phyloP scores from a whole-genome alignment of 768 basidiomycete genomes.

The Leccinum aurantiacum region DNA sequence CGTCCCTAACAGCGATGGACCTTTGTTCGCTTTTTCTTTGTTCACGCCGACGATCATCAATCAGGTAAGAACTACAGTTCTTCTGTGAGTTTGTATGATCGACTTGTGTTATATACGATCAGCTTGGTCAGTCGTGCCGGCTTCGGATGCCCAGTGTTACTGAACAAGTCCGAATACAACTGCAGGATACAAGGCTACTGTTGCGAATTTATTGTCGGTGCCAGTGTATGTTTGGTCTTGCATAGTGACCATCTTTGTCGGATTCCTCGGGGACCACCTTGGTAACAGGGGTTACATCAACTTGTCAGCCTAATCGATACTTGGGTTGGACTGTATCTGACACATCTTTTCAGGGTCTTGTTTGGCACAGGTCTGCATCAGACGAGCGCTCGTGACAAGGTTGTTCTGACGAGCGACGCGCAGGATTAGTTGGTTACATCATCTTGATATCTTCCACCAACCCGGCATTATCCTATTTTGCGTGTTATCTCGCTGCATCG shows the following conservation, averaged over 20 bases:
- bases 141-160: background rate
- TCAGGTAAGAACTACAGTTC: constrained; percentile 42
- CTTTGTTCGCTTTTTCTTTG: constrained; percentile 53
- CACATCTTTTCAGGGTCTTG: constrained; percentile 22
- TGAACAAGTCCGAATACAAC: background rate
- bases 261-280: constrained; percentile 60
- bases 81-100: background rate
- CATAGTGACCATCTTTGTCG: constrained; percentile 60
- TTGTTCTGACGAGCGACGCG: constrained; percentile 2
- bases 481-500: constrained; percentile 69
- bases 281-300: constrained; percentile 61
- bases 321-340: constrained; percentile 6
- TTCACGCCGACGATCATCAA: constrained; percentile 47
- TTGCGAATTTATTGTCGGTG: constrained; percentile 72
- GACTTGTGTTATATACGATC: background rate
- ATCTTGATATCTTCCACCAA: constrained; percentile 61
- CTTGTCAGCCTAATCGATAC: constrained; percentile 41
- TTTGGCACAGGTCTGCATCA: constrained; percentile 32
- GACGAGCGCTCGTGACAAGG: background rate
- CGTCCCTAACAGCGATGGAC: constrained; percentile 42
- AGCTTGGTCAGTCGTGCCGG: constrained; percentile 21
- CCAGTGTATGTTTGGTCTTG: constrained; percentile 78
- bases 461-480: constrained; percentile 70
- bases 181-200: constrained; percentile 58
- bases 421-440: constrained; percentile 59